phyloP scores from a whole-genome alignment of 2,329 filamentous ascomycete genomes.

The Penicillium sumatraense region DNA sequence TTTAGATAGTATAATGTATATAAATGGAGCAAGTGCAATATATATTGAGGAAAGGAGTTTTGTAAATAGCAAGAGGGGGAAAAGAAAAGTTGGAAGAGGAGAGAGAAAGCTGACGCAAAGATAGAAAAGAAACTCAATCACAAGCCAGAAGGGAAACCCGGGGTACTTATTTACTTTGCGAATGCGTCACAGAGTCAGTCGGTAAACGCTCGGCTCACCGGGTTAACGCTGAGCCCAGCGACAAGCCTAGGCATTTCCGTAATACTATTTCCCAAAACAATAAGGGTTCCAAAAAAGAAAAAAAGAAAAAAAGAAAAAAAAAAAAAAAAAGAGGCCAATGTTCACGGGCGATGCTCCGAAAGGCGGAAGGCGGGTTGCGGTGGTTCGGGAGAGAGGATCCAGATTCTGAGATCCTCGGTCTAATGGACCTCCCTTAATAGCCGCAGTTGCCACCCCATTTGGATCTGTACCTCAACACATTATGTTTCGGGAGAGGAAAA shows the following conservation, averaged over 20 bases:
- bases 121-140: slow-evolving; percentile 28
- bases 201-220: slow-evolving; percentile 48
- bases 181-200: slow-evolving; percentile 36
- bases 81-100: slow-evolving; percentile 7
- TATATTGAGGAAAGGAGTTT: too few relatives aligned
- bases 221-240: slow-evolving; percentile 31
- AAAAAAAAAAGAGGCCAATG: too few relatives aligned
- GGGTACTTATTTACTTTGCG: slow-evolving; percentile 35
- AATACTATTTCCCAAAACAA: slow-evolving; percentile 4
- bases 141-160: slow-evolving; percentile 34
- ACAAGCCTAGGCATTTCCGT: slow-evolving; percentile 28
- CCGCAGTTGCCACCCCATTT: slow-evolving; percentile 9
- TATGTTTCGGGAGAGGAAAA: not conserved
- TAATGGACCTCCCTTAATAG: slow-evolving; percentile 35
- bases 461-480: not conserved
- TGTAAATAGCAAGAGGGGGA: too few relatives aligned
- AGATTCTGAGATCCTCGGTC: slow-evolving; percentile 43
- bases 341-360: slow-evolving; percentile 37
- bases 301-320: too few relatives aligned
- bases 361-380: slow-evolving; percentile 30
- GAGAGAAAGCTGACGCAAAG: slow-evolving; percentile 4
- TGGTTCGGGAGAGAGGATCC: slow-evolving; percentile 45
- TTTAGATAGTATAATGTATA: slow-evolving; percentile 10
- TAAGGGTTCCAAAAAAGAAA: slow-evolving; percentile 5
- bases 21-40: too few relatives aligned